Evolutionary conservation across 768 basidiomycete genomes (phyloP).

Genomic region (Tulasnella sp.): DNA sequence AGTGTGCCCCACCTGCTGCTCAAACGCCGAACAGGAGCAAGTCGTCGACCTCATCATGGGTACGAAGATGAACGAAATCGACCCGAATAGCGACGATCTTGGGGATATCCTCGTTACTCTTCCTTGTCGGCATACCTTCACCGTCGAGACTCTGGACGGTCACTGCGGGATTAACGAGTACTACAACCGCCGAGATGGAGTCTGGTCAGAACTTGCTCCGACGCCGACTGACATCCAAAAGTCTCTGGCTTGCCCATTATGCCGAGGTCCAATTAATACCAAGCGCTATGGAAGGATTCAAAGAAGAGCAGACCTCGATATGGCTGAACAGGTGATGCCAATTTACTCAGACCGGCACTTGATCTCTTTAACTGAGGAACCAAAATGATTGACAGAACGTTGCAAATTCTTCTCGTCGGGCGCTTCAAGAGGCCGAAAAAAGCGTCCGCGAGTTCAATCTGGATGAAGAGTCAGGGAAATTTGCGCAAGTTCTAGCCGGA

Average conservation of each 20-base stretch:
- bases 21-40: constrained; percentile 45
- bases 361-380: not conserved
- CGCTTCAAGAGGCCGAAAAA: not conserved
- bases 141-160: constrained; percentile 73
- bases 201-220: constrained; percentile 51
- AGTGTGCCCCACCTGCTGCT: constrained; percentile 57
- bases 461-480: not conserved
- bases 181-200: constrained; percentile 50
- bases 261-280: constrained; percentile 59
- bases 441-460: not conserved
- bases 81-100: constrained; percentile 43
- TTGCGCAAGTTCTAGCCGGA: not conserved
- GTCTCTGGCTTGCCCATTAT: constrained; percentile 65
- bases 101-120: constrained; percentile 64
- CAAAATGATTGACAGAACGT: constrained; percentile 12
- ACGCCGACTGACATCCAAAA: constrained; percentile 49
- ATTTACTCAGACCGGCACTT: not conserved
- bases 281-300: constrained; percentile 63
- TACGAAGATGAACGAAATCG: constrained; percentile 53
- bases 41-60: constrained; percentile 65
- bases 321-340: constrained; percentile 54
- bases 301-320: constrained; percentile 66
- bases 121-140: constrained; percentile 66
- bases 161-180: constrained; percentile 55
- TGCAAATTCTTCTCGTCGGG: constrained; percentile 24